phyloP scores from a whole-genome alignment of 2,329 filamentous ascomycete genomes.

The Microdochium paspali region DNA sequence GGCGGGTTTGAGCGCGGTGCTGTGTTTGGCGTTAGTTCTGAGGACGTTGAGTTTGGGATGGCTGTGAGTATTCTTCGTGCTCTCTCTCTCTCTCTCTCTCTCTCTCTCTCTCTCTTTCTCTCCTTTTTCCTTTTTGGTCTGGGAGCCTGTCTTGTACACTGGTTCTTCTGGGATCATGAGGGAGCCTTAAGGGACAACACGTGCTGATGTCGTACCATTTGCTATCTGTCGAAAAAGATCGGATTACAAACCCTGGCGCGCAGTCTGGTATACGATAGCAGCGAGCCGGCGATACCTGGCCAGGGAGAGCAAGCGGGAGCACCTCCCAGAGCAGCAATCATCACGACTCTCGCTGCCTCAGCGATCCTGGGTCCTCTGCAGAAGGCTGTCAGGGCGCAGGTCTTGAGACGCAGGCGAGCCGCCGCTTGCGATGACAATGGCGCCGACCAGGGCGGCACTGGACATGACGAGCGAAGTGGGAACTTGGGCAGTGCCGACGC shows the following conservation, averaged over 20 bases:
- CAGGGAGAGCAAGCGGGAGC: neutral
- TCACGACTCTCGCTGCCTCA: slow-evolving; percentile 36
- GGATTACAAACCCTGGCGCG: slow-evolving; percentile 37
- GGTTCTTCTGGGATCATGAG: too few species aligned
- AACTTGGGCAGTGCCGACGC: neutral
- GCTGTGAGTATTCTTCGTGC: slow-evolving; percentile 24
- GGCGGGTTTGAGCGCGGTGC: slow-evolving; percentile 38
- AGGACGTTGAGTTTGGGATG: slow-evolving; percentile 38
- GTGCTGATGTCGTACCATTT: neutral
- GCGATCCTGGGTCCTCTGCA: slow-evolving; percentile 30
- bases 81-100: neutral
- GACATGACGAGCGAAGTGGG: too few species aligned
- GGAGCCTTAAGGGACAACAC: neutral
- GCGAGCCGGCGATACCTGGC: neutral
- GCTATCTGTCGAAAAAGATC: slow-evolving; percentile 20
- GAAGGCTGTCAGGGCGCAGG: slow-evolving; percentile 27
- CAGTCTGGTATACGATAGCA: slow-evolving; percentile 20
- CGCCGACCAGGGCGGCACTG: too few species aligned
- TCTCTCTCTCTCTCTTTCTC: neutral
- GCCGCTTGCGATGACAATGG: neutral
- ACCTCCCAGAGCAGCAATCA: slow-evolving; percentile 26
- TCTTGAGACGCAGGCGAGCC: slow-evolving; percentile 8
- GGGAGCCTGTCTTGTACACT: too few species aligned
- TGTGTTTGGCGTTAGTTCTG: slow-evolving; percentile 44
- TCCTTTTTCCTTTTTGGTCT: too few species aligned